Percentiles rank a stretch among this genome's conserved stretches.
phyloP scores from a whole-genome alignment of 75 land plant species.

The Chamaecyparis obtusa region DNA sequence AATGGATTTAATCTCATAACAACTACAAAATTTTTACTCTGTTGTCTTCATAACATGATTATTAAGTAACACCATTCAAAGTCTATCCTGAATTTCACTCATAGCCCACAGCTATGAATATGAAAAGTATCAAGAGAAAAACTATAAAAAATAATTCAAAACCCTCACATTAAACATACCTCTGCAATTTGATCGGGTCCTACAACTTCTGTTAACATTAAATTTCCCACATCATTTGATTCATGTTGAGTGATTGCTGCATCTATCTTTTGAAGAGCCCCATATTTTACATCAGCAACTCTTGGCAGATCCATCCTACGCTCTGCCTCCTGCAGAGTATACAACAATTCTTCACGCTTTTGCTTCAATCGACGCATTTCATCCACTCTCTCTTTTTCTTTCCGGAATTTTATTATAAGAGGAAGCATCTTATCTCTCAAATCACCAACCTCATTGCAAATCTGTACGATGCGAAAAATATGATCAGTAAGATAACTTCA shows the following conservation, averaged over 20 bases:
- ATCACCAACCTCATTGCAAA: constrained; percentile 61
- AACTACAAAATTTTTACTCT: no score
- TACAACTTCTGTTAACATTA: constrained; percentile 90
- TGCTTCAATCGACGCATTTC: constrained; percentile 73
- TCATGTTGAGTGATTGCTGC: constrained; percentile 66
- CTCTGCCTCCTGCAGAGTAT: constrained; percentile 75
- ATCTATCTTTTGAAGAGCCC: constrained; percentile 83
- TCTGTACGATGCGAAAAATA: constrained; percentile 17
- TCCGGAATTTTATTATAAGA: constrained; percentile 78
- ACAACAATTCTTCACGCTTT: constrained; percentile 66
- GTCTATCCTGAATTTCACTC: background rate
- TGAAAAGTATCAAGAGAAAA: background rate
- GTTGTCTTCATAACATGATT: background rate
- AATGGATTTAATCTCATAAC: no score
- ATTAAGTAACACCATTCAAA: background rate
- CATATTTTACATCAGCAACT: constrained; percentile 75
- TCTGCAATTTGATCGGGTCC: constrained; percentile 97
- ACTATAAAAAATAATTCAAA: no score
- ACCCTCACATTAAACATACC: constrained; percentile 22
- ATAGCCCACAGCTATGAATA: background rate
- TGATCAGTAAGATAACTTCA: background rate
- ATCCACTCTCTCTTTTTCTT: constrained; percentile 91
- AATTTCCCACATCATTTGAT: constrained; percentile 49
- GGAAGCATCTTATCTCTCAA: constrained; percentile 79
- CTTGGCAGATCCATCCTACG: constrained; percentile 79